These are phyloP conservation scores for Lyophyllum decastes DNA, from an alignment of 768 basidiomycete species.

Conservation along the genomic window DNA sequence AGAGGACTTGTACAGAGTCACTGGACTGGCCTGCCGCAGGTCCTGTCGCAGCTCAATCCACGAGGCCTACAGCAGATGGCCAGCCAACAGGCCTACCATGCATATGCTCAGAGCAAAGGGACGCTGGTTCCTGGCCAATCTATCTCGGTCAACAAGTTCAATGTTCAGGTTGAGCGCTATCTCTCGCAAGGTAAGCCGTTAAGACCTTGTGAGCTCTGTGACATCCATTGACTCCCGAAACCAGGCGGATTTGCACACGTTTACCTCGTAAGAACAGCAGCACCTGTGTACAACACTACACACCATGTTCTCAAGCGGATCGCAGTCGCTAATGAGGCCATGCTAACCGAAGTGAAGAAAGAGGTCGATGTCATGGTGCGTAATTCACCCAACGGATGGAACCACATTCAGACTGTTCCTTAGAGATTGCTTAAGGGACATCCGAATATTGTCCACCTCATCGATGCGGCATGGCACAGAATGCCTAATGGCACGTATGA, in stretches of 20 bases:
- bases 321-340: slow-evolving; percentile 85
- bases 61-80: slow-evolving; percentile 39
- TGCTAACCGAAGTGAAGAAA: slow-evolving; percentile 92
- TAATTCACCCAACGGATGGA: slow-evolving; percentile 7
- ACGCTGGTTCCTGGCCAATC: slow-evolving; percentile 82
- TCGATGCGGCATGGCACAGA: slow-evolving; percentile 91
- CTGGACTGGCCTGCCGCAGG: not conserved
- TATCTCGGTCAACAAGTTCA: slow-evolving; percentile 87
- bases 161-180: slow-evolving; percentile 91
- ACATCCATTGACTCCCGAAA: slow-evolving; percentile 14
- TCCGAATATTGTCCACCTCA: slow-evolving; percentile 93
- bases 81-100: slow-evolving; percentile 50
- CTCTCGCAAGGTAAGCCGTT: slow-evolving; percentile 80
- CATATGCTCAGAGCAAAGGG: slow-evolving; percentile 59
- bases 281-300: slow-evolving; percentile 87
- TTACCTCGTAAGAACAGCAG: slow-evolving; percentile 87
- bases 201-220: slow-evolving; percentile 7
- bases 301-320: slow-evolving; percentile 98
- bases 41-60: slow-evolving; percentile 6
- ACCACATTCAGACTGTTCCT: slow-evolving; percentile 29
- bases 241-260: slow-evolving; percentile 98
- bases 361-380: slow-evolving; percentile 99
- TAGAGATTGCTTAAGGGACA: slow-evolving; percentile 91
- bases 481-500: slow-evolving; percentile 85
- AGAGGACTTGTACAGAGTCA: no score